Evolutionary conservation across 495 filamentous ascomycete genomes (phyloP).

Genomic region (Lepraria neglecta): DNA sequence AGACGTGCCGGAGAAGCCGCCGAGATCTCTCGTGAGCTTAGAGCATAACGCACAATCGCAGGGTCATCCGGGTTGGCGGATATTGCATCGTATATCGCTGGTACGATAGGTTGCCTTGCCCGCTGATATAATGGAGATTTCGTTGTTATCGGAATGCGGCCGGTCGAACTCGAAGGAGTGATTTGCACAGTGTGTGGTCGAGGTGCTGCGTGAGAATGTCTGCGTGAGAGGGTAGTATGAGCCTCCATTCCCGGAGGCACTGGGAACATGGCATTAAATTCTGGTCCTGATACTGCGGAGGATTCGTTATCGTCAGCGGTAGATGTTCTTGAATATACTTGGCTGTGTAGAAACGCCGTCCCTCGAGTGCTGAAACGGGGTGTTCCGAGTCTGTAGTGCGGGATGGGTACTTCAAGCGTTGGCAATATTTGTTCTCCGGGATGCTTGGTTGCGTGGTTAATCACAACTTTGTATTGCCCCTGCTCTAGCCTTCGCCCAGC

Average conservation of each 20-base stretch:
- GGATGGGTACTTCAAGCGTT: conserved; percentile 71
- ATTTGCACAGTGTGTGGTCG: conserved; percentile 29
- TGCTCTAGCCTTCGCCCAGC: conserved; percentile 36
- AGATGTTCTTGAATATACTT: conserved; percentile 51
- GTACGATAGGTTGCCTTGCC: conserved; percentile 43
- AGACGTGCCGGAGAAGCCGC: conserved; percentile 88
- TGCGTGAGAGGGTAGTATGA: conserved; percentile 34
- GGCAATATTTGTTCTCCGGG: conserved; percentile 53
- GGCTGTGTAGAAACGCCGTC: conserved; percentile 74
- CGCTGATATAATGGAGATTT: conserved; percentile 40
- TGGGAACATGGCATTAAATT: conserved; percentile 40
- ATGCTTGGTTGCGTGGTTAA: conserved; percentile 72
- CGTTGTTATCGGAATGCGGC: conserved; percentile 23
- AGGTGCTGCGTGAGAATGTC: conserved; percentile 38
- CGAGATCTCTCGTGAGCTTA: conserved; percentile 63
- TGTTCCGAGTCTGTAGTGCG: conserved; percentile 77
- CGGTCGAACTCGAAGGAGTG: conserved; percentile 16
- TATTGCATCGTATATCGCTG: conserved; percentile 70
- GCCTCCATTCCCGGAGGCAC: conserved; percentile 35
- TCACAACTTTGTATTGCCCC: conserved; percentile 72
- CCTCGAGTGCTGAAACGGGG: conserved; percentile 74
- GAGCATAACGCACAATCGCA: conserved; percentile 76
- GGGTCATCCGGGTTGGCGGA: conserved; percentile 68
- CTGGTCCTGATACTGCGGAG: conserved; percentile 47
- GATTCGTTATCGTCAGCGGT: conserved; percentile 49